These are phyloP conservation scores for Mortierella sp. DNA, from an alignment of 371 early-diverging fungal species.

Conservation along the genomic window DNA sequence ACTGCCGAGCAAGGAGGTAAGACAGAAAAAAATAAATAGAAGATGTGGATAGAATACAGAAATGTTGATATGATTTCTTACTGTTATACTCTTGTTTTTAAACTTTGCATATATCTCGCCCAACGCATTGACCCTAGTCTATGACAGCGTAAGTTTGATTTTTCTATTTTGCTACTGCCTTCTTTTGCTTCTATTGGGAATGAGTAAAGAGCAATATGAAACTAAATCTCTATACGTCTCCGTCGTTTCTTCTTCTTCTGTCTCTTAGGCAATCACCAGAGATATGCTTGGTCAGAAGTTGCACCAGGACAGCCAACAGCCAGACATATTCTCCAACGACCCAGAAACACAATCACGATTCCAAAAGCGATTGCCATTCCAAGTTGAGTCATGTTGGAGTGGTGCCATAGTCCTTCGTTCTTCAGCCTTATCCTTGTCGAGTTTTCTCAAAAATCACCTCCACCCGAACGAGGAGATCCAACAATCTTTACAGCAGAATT, in stretches of 20 bases:
- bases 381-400: slow-evolving; percentile 47
- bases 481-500: not conserved
- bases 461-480: not conserved
- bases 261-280: slow-evolving; percentile 18
- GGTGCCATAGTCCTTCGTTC: slow-evolving; percentile 17
- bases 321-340: slow-evolving; percentile 15
- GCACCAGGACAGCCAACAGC: not conserved
- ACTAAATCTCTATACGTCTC: no score
- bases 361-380: slow-evolving; percentile 36
- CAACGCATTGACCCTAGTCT: not conserved
- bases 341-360: slow-evolving; percentile 20
- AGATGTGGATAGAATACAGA: not conserved
- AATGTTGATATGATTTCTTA: not conserved
- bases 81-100: no score
- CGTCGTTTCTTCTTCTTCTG: not conserved
- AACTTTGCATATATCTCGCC: no score
- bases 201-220: no score
- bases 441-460: not conserved
- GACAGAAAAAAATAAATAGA: no score
- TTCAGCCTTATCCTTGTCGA: not conserved
- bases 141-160: slow-evolving; percentile 16
- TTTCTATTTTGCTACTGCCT: no score
- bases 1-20: slow-evolving; percentile 9
- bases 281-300: slow-evolving; percentile 24
- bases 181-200: no score